Conservation (phyloP, 805 yeast species). For the Scheffersomyces coipomensis region DNA sequence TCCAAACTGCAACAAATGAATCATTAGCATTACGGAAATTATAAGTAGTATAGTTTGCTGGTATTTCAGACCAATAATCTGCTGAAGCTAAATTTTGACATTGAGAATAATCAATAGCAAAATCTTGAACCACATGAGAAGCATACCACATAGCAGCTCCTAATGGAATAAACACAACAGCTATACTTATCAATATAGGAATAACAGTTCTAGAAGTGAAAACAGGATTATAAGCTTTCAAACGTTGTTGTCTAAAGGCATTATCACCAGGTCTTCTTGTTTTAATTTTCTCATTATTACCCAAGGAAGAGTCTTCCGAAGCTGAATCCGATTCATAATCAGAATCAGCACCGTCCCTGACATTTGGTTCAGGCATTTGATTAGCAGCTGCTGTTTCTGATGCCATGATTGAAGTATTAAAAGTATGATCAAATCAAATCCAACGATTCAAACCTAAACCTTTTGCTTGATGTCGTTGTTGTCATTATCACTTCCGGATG, state of each 20-base stretch:
- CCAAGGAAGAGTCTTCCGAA: constrained; percentile 41
- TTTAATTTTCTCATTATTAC: constrained; percentile 39
- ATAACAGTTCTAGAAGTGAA: constrained; percentile 42
- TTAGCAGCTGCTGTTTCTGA: no score
- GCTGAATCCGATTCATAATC: constrained; percentile 41
- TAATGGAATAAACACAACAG: constrained; percentile 39
- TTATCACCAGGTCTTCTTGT: constrained; percentile 64
- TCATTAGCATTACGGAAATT: constrained; percentile 26
- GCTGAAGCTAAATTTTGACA: constrained; percentile 35
- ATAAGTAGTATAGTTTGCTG: constrained; percentile 37
- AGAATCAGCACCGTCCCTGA: constrained; percentile 5
- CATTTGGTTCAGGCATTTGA: background rate
- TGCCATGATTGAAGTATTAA: no score
- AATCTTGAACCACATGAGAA: constrained; percentile 34
- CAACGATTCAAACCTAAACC: no score
- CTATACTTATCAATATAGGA: constrained; percentile 37
- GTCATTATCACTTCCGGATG: no score
- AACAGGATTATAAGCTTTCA: constrained; percentile 49
- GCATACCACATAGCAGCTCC: constrained; percentile 51
- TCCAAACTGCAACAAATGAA: constrained; percentile 32
- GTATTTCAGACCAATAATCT: constrained; percentile 33
- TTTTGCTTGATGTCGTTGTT: no score
- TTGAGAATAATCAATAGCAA: constrained; percentile 40
- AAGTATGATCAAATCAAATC: no score
- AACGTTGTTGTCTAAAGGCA: constrained; percentile 56